Conservation (phyloP, 257 asterid species). For the Solanum ossicruentum region DNA sequence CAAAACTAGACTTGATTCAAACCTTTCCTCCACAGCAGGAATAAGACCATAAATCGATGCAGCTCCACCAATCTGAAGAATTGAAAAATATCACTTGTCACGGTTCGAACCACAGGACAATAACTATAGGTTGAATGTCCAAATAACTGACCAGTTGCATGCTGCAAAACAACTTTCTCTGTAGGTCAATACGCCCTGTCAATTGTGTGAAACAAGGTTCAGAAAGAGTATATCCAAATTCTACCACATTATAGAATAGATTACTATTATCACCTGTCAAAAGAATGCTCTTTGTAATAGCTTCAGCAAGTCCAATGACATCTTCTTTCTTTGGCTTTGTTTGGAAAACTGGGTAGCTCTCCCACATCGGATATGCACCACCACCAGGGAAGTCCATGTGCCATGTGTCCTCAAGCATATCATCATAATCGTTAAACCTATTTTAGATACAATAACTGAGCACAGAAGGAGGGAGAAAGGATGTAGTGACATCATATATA, state of each 20-base stretch:
- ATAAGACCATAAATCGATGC: conserved; percentile 72
- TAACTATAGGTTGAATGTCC: background rate
- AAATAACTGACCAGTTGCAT: conserved; percentile 78
- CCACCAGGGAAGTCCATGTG: conserved; percentile 54
- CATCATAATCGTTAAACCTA: conserved; percentile 93
- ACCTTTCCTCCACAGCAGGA: conserved; percentile 97
- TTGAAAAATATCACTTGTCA: conserved; percentile 9
- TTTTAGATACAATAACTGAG: background rate
- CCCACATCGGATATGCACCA: conserved; percentile 80
- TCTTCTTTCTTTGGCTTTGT: conserved; percentile 74
- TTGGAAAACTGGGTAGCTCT: conserved; percentile 63
- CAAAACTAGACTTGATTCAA: conserved; percentile 2
- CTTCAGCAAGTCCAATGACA: conserved; percentile 84
- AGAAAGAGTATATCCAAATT: conserved; percentile 5
- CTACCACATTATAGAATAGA: background rate
- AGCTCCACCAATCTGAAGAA: conserved; percentile 81
- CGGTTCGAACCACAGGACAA: background rate
- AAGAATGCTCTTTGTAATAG: conserved; percentile 89
- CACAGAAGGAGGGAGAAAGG: conserved; percentile 2
- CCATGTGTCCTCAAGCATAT: conserved; percentile 92
- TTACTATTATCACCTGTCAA: conserved; percentile 41
- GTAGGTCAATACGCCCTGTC: conserved; percentile 82
- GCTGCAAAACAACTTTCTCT: conserved; percentile 94
- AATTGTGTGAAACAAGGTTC: conserved; percentile 3
- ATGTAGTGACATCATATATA: background rate